phyloP scores from a whole-genome alignment of 1,284 basidiomycete genomes.

The Phylloporus sp. region DNA sequence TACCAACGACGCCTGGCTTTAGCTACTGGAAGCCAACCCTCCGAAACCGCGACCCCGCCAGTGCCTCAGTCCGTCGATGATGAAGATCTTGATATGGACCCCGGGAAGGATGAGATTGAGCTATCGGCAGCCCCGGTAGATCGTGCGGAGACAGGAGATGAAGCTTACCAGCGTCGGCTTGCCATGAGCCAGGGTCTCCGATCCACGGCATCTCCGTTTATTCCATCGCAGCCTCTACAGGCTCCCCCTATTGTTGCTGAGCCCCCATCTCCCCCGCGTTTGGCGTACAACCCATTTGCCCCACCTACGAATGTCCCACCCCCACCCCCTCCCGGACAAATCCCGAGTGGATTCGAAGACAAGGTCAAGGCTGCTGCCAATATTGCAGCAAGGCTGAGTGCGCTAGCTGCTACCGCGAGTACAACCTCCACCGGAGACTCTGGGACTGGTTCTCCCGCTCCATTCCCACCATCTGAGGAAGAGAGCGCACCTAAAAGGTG shows the following conservation, averaged over 20 bases:
- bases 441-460: constrained; percentile 27
- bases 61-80: constrained; percentile 14
- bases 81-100: constrained; percentile 29
- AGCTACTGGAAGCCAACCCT: constrained; percentile 42
- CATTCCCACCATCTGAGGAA: constrained; percentile 30
- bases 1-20: constrained; percentile 68
- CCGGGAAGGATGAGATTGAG: constrained; percentile 18
- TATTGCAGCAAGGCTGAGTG: constrained; percentile 76
- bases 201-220: constrained; percentile 32
- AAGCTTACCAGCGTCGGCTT: constrained; percentile 70
- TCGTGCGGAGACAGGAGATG: constrained; percentile 65
- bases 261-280: constrained; percentile 52
- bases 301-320: constrained; percentile 66
- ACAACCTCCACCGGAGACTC: constrained; percentile 31
- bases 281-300: constrained; percentile 73
- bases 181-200: constrained; percentile 56
- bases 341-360: constrained; percentile 61
- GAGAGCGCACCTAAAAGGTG: constrained; percentile 45
- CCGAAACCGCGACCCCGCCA: constrained; percentile 26
- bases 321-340: constrained; percentile 59
- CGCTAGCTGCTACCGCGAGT: constrained; percentile 55
- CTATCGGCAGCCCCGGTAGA: constrained; percentile 33
- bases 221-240: constrained; percentile 22
- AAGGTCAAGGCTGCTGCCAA: constrained; percentile 81
- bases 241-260: constrained; percentile 31